A percentile compares a stretch with the other conserved stretches of the same genome.
These are phyloP conservation scores for Tetracladium marchalianum DNA, from an alignment of 495 filamentous ascomycete species.

Conservation along the genomic window DNA sequence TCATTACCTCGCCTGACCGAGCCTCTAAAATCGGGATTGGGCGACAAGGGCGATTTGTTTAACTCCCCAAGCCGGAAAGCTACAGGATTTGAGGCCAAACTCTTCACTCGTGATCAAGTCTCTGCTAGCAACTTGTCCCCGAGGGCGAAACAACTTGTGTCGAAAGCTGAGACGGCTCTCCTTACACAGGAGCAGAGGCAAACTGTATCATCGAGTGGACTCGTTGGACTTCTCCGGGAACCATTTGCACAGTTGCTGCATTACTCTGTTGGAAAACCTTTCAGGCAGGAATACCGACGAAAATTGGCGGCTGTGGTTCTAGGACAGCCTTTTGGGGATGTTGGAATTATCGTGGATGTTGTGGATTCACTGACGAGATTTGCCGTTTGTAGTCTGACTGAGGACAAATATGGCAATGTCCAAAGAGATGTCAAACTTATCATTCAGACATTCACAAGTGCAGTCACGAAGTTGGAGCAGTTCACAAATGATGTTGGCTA, in stretches of 20 bases:
- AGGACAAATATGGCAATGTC: slow-evolving; percentile 85
- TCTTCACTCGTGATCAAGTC: slow-evolving; percentile 13
- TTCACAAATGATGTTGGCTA: slow-evolving; percentile 50
- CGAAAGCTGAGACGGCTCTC: slow-evolving; percentile 28
- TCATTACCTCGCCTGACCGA: slow-evolving; percentile 39
- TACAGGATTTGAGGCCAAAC: slow-evolving; percentile 29
- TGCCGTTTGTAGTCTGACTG: slow-evolving; percentile 58
- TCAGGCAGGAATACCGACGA: slow-evolving; percentile 60
- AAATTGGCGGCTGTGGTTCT: slow-evolving; percentile 52
- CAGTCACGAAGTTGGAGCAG: slow-evolving; percentile 56
- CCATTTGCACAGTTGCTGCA: slow-evolving; percentile 30
- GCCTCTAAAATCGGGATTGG: slow-evolving; percentile 40
- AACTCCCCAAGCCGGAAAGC: slow-evolving; percentile 35
- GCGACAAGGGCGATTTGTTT: slow-evolving; percentile 39
- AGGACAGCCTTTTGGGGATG: slow-evolving; percentile 55
- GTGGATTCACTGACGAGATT: slow-evolving; percentile 58
- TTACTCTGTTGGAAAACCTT: slow-evolving; percentile 53
- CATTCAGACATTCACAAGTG: slow-evolving; percentile 57
- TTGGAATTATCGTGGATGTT: slow-evolving; percentile 58
- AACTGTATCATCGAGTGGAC: slow-evolving; percentile 27
- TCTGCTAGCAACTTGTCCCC: slow-evolving; percentile 19
- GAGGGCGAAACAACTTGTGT: slow-evolving; percentile 25
- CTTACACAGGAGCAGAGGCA: slow-evolving; percentile 35
- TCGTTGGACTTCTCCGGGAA: slow-evolving; percentile 26
- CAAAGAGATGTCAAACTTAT: slow-evolving; percentile 64